Base-by-base conservation (phyloP, 1,284 basidiomycete genomes). In the Fomes fomentarius region DNA sequence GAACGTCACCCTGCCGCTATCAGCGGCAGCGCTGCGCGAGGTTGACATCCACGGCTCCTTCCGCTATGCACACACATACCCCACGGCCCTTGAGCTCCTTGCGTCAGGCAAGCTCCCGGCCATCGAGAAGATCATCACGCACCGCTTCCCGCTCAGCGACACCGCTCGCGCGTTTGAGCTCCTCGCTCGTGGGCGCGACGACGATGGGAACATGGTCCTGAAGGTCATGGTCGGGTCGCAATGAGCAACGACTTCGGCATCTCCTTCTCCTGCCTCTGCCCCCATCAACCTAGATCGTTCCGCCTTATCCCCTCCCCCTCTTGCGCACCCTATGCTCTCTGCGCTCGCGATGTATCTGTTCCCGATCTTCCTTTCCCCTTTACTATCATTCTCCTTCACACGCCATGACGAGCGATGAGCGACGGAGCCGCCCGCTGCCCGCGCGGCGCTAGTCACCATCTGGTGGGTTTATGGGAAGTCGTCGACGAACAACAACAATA, bases 31-130 rank as follows among this genome's bases (percentile, higher is more conserved):
- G 12, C 74, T 89, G 44, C 87, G 96, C 48, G 96, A 98, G 74
- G 93, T 98, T 57, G 95, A 98, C 73, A 84, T 98, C 63, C 82
- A 89, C 63, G 96, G 96, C 57, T 93, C 92, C 42, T 98, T 98
- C 85, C 81, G 88, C 34, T 93, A 93, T 65, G 87, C 87, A 54
- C 88, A 94, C 76, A 95, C 92, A 19, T 98, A 97, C 71, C 86
- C 91, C 9, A 83, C 84, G 37, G 96, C 95, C 14, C 75, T 96
- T 40, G 75, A 78, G 10, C 80, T 96, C n/a, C 85, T 96, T 35
- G 83, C 80, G 3, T 83, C 84, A 44, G 63, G 84, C 39, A 79
- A 84, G 57, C 76, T 87, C 26, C 74, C 77, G 41, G 82, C 86
- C 60, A 80, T 93, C 40, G 80, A 84, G 63, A 84, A 85, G 67